These are phyloP conservation scores for Dryas octopetala DNA, from an alignment of 306 rosid genomes.

Conservation along the genomic window DNA sequence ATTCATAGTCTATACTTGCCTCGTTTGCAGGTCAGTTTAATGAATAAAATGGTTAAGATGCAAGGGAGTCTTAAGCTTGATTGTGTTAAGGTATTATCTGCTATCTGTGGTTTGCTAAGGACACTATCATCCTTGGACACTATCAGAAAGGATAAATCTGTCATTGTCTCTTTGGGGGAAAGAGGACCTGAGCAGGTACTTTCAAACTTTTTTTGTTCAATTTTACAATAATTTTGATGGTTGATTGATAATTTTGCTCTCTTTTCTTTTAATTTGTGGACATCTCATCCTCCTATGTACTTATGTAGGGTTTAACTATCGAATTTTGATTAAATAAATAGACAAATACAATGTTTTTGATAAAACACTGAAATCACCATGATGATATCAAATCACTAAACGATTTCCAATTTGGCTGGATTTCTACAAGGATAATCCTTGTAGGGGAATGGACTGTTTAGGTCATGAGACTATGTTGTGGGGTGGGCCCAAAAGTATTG, in stretches of 20 bases:
- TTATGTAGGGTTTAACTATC: neutral
- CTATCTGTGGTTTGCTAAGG: constrained; percentile 51
- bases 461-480: too few relatives aligned
- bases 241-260: neutral
- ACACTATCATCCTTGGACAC: constrained; percentile 47
- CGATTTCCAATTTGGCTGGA: too few relatives aligned
- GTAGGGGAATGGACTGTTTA: too few relatives aligned
- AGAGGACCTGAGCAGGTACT: constrained; percentile 57
- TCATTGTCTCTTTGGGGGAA: constrained; percentile 36
- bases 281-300: neutral
- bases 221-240: neutral
- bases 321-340: too few relatives aligned
- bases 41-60: constrained; percentile 50
- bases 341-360: too few relatives aligned
- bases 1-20: constrained; percentile 17
- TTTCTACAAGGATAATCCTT: too few relatives aligned
- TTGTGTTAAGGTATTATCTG: constrained; percentile 49
- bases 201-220: constrained; percentile 3
- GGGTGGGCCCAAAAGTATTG: too few relatives aligned
- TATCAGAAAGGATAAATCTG: constrained; percentile 38
- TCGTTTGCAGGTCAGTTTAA: constrained; percentile 56
- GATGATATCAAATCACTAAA: too few relatives aligned
- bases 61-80: constrained; percentile 58
- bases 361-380: too few relatives aligned
- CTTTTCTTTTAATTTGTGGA: neutral